Base-by-base conservation (phyloP, 768 basidiomycete genomes). In the Mycena polygramma region DNA sequence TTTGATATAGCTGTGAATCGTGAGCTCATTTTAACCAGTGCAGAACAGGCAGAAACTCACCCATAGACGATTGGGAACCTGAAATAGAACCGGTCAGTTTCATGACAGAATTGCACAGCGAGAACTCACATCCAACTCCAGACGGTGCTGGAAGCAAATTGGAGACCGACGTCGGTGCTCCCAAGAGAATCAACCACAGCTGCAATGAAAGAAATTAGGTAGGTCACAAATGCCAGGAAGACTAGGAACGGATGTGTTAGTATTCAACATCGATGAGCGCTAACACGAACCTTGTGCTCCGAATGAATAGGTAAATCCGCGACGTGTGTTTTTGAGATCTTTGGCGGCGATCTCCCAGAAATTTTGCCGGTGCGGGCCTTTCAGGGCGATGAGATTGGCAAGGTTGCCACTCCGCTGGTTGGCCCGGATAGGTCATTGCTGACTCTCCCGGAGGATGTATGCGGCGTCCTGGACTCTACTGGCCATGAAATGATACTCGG, bases 1-100 rank as follows among this genome's bases (percentile, higher is more conserved):
- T 10, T 46, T 36, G 20, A 73, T 49, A 37, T 66, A 74, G 14
- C 67, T 68, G 46, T n/a, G 22, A 26, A 8, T 11, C 2, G 22
- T 68, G 37, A 63, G 37, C 26, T 24, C 30, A 46, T 30, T 30
- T 3, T 13, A 9, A n/a, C 30, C 11, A 37, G 53, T 7, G 22
- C 15, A 7, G 4, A 11, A 20, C 24, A 20, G 6, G 7, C 30
- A 15, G 37, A 24, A 49, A 8, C 67, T 8, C 36, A 63, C 51
- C 74, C 74, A 52, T 54, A 62, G 11, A 74, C 66, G 41, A 74
- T 62, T 5, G 74, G 74, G 26, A 74, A 63, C 67, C 67, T 68
- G 46, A 4, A 41, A 30, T 22, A 20, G 8, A 13, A 53, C 8
- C n/a, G 13, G 24, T 17, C 37, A 11, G 24, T 35, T 14, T 17